Percentiles rank a stretch among this genome's conserved stretches.
Conservation (phyloP, 2,329 filamentous ascomycete genomes). For the Thielaviopsis musarum region DNA sequence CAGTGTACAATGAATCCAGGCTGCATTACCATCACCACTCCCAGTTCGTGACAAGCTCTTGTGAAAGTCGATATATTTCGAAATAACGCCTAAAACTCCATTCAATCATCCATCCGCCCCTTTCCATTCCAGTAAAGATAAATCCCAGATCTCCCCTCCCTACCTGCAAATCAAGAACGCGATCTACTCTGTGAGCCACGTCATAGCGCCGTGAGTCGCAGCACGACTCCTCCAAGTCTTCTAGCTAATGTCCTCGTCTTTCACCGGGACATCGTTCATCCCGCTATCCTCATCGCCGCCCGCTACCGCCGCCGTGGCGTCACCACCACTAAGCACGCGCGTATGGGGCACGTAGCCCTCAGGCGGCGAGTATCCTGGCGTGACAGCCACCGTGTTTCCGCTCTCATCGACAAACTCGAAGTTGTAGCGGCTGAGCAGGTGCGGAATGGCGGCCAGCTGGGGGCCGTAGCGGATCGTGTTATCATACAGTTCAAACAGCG, state of each 20-base stretch:
- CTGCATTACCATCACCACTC: no score
- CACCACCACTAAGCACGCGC: constrained; percentile 46
- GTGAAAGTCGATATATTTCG: background rate
- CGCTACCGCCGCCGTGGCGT: constrained; percentile 33
- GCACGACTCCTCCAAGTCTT: background rate
- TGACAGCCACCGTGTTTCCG: constrained; percentile 70
- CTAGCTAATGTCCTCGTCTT: background rate
- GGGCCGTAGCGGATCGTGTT: constrained; percentile 91
- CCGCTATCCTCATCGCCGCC: constrained; percentile 26
- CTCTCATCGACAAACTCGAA: constrained; percentile 95
- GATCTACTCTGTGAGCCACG: background rate
- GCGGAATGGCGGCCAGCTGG: constrained; percentile 89
- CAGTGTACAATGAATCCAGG: background rate
- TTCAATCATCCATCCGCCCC: background rate
- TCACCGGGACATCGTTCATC: constrained; percentile 15
- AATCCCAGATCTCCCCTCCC: background rate
- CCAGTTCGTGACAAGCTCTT: background rate
- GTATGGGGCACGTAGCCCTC: constrained; percentile 44
- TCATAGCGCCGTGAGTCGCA: no score
- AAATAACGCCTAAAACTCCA: background rate
- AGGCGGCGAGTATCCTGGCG: constrained; percentile 46
- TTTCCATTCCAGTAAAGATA: no score
- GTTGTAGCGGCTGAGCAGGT: constrained; percentile 86
- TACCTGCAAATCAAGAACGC: background rate
- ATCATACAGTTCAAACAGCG: constrained; percentile 94